Conservation (phyloP, 2,329 filamentous ascomycete genomes). For the Ceratocystis lukuohia region DNA sequence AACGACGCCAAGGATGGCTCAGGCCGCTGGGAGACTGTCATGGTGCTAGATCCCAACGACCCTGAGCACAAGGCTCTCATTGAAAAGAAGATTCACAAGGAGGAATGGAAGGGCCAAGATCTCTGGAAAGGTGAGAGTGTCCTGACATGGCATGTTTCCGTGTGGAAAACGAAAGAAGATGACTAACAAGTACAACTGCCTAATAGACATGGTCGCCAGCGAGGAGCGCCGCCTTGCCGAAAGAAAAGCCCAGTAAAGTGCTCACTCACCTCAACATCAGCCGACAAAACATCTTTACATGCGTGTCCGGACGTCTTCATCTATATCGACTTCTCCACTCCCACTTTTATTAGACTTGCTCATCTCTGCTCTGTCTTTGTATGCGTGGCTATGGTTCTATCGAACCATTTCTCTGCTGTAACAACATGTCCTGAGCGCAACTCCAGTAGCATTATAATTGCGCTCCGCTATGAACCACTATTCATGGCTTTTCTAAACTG, state of each 20-base stretch:
- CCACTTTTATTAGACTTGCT: neutral
- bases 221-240: constrained; percentile 51
- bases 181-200: constrained; percentile 16
- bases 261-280: neutral
- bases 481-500: neutral
- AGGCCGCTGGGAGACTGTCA: constrained; percentile 73
- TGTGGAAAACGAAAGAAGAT: neutral
- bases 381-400: neutral
- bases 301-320: neutral
- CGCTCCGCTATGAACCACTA: neutral
- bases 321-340: constrained; percentile 3
- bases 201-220: constrained; percentile 63
- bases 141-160: neutral
- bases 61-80: constrained; percentile 70
- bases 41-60: constrained; percentile 66
- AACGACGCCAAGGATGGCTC: constrained; percentile 61
- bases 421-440: neutral
- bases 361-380: neutral
- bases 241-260: constrained; percentile 25
- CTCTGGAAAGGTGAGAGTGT: constrained; percentile 65
- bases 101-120: constrained; percentile 78
- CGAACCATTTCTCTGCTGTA: neutral
- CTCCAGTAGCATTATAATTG: neutral
- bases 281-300: neutral
- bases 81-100: constrained; percentile 78